Evolutionary conservation across 208 protist species (phyloP).

Genomic region (Leishmania lainsoni): DNA sequence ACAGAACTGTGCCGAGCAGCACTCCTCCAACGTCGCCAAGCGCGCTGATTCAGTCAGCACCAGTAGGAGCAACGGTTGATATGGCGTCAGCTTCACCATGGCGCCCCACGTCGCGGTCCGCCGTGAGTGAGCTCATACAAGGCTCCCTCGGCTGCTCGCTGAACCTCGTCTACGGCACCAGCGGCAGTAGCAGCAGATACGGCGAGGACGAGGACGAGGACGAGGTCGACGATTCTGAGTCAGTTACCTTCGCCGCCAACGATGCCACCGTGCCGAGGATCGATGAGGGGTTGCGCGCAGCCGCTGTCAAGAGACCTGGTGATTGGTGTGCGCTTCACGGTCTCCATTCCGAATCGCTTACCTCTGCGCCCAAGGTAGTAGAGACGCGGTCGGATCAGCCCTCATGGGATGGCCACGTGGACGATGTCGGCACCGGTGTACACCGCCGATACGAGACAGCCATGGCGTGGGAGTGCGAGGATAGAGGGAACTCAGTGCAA

Average conservation of each 20-base stretch:
- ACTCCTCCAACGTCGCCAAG: background rate
- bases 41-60: background rate
- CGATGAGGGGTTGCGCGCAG: background rate
- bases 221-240: background rate
- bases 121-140: conserved; percentile 21
- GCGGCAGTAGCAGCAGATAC: background rate
- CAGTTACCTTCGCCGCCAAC: background rate
- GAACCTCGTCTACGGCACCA: conserved; percentile 6
- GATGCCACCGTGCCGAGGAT: background rate
- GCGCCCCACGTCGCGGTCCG: conserved; percentile 1
- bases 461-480: background rate
- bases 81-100: background rate
- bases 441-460: background rate
- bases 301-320: background rate
- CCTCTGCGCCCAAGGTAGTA: background rate
- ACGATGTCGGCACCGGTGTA: background rate
- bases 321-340: too few species aligned
- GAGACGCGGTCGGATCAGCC: background rate
- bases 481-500: background rate
- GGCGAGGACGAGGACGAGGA: background rate
- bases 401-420: background rate
- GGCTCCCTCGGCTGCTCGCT: conserved; percentile 20
- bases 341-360: background rate
- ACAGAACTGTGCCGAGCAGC: background rate
- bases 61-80: background rate